phyloP scores from a whole-genome alignment of 371 early-diverging fungal genomes.

The Dichotomocladium elegans region DNA sequence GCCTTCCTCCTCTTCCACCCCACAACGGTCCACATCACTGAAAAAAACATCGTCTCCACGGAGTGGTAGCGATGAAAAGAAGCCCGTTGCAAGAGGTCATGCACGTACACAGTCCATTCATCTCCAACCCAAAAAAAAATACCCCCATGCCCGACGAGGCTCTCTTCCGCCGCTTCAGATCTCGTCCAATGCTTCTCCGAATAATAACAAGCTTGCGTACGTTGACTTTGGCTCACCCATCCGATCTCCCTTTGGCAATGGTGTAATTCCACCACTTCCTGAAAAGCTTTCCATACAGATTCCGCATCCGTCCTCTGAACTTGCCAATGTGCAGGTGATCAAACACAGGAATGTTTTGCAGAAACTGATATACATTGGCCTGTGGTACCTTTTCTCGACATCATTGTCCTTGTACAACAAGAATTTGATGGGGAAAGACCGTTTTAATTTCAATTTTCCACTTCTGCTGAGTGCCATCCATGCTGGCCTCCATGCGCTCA shows the following conservation, averaged over 20 bases:
- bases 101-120: conserved; percentile 11
- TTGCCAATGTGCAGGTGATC: conserved; percentile 4
- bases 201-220: conserved; percentile 7
- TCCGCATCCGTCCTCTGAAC: conserved; percentile 16
- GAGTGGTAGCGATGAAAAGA: background rate
- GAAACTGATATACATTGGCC: conserved; percentile 44
- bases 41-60: conserved; percentile 2
- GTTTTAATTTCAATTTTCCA: conserved; percentile 76
- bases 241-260: conserved; percentile 13
- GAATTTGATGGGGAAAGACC: conserved; percentile 63
- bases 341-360: conserved; percentile 16
- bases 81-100: background rate
- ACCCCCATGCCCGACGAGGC: conserved; percentile 9
- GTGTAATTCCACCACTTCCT: conserved; percentile 17
- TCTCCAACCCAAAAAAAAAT: background rate
- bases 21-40: background rate
- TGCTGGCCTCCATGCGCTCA: conserved; percentile 55
- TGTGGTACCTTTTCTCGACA: conserved; percentile 72
- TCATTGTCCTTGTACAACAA: conserved; percentile 84
- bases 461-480: conserved; percentile 75
- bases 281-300: conserved; percentile 21
- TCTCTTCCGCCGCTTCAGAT: conserved; percentile 15
- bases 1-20: background rate
- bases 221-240: conserved; percentile 16
- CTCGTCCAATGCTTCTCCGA: no score